phyloP scores from a whole-genome alignment of 768 basidiomycete species.

The Cystobasidium onofrii region DNA sequence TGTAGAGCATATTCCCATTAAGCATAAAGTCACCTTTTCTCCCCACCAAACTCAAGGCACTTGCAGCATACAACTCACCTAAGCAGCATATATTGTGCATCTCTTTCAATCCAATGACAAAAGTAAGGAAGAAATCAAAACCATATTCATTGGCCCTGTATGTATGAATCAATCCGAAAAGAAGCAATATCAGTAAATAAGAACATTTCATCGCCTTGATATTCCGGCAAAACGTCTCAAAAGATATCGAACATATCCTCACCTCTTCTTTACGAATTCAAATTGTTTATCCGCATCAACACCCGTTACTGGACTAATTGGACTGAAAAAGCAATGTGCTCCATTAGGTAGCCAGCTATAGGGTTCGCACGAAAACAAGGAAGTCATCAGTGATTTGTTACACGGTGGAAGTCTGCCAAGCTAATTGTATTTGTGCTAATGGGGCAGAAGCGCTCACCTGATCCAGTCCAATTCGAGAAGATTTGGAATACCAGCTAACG shows the following conservation, averaged over 20 bases:
- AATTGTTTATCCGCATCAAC: conserved; percentile 12
- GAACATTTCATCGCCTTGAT: too few species aligned
- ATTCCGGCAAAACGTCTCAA: too few species aligned
- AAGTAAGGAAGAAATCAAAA: conserved; percentile 36
- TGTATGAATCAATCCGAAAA: neutral
- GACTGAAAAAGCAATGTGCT: conserved; percentile 36
- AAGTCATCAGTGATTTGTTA: too few species aligned
- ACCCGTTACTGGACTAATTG: conserved; percentile 31
- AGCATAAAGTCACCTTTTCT: too few species aligned
- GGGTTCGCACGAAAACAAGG: too few species aligned
- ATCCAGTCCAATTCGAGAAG: conserved; percentile 37
- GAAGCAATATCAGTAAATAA: neutral
- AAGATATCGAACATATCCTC: too few species aligned
- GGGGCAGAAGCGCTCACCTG: neutral
- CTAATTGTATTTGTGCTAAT: too few species aligned
- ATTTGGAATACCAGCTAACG: conserved; percentile 35
- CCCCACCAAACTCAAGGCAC: too few species aligned
- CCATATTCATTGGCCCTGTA: conserved; percentile 13
- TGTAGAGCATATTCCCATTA: too few species aligned
- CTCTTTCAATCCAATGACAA: conserved; percentile 30
- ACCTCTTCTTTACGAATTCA: conserved; percentile 28
- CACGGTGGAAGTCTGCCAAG: too few species aligned
- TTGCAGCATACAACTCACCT: too few species aligned
- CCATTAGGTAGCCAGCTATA: conserved; percentile 34
- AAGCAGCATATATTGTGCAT: conserved; percentile 28